Base-by-base conservation (phyloP, 2,329 filamentous ascomycete species). In the Rutstroemia sp. region DNA sequence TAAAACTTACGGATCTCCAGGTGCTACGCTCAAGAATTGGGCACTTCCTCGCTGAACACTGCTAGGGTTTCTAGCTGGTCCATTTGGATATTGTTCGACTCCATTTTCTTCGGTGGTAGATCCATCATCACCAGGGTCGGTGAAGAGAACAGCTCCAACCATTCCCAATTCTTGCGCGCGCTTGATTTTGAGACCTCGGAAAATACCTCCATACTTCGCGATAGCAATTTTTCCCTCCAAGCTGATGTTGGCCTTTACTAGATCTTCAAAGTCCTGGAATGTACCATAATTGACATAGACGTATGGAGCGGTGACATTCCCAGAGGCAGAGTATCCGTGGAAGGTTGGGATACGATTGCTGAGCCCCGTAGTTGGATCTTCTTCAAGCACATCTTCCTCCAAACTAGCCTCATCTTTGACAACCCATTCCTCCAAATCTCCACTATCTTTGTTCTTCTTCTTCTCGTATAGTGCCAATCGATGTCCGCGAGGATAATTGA, bases 281-380 rank as follows among this genome's bases (percentile, higher is more conserved):
- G 88, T 94, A 52, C 92, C 92, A 67, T 94, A 95, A 72, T 96
- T 96, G 69, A 89, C 90, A 67, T 87, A 97, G 34, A 96, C 88
- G 62, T 89, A 94, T 14, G 83, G 81, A 2, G 83, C 90, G 0
- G 92, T 96, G 48, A 95, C 92, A 70, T 97, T 95, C 27, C 92
- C 92, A 58, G 79, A 92, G 4, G 91, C 91, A 4, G 90, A 95
- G 71, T 96, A 97, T 53, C 92, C 94, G 68, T 97, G 92, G 75
- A 97, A 97, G 0, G 87, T 92, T 1, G 92, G 91, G 23, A 97
- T 80, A 30, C 89, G 78, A 65, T 91, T 80, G 9, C 80, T 72
- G 47, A 90, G 75, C 21, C 83, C 80, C 17, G 84, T 90, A 0
- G 91, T 95, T 3, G 84, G 80, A 69, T 99, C 94, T 52, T 95